Evolutionary conservation across 495 filamentous ascomycete species (phyloP), one percentile per base, ranked within the genome.

Genomic region (Aspergillus haitiensis): DNA sequence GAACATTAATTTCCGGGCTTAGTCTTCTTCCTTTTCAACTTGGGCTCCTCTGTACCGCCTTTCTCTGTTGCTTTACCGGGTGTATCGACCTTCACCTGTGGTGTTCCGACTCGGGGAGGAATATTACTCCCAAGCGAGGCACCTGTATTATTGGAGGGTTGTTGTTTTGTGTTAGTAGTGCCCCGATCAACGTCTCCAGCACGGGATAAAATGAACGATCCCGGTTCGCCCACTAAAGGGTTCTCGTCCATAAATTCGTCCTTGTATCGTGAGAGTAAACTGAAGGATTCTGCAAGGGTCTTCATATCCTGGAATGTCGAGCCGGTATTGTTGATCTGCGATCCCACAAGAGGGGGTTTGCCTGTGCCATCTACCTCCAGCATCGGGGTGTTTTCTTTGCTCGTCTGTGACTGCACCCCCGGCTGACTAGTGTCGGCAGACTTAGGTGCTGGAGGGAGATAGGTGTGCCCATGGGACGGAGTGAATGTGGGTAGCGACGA

Each of bases 221-320:
- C 92, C 0, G 93, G 93, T 64, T 89, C 87, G 47, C 93, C 93
- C 2, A 88, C 84, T 49, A 96, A 82, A 3, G 92, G 91, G 63
- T 87, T 94, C 70, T 96, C 92, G 72, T 98, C 92, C 85, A 94
- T 92, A 72, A 84, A 96, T 54, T 98, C 93, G 49, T 88, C 83
- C 27, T 82, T 84, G 56, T 85, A 87, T 37, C 81, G 80, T 13
- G 86, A 71, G 48, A 87, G 76, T 31, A 94, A 77, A 52, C 77
- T 75, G 50, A 91, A 83, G 0, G 86, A 82, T 58, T 94, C 86
- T 54, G 86, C 84, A 5, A 92, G 74, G 39, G 86, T 80, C 12
- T 84, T 82, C 1, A 76, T 75, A 49, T 79, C 78, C 39, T 78
- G 73, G 42, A 69, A 64, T n/a, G 61, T 70, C 11, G 73, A 70